Conservation (phyloP, 768 basidiomycete species). For the Psilocybe tampanensis region DNA sequence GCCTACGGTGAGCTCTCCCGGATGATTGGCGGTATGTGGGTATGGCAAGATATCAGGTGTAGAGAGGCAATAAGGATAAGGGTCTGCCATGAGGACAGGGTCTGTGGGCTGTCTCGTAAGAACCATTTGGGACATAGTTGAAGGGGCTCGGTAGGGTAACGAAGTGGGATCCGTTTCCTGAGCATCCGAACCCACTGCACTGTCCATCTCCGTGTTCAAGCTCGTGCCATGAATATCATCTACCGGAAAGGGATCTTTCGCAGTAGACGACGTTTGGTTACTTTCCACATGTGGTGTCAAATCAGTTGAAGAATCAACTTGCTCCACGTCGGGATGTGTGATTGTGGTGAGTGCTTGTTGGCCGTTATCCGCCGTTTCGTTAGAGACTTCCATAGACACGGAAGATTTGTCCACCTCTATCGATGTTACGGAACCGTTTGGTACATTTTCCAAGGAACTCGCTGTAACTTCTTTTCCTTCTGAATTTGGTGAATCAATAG, state of each 20-base stretch:
- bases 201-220: neutral
- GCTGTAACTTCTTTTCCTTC: neutral
- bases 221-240: neutral
- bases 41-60: slow-evolving; percentile 33
- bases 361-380: neutral
- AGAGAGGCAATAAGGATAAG: slow-evolving; percentile 51
- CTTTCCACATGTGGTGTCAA: neutral
- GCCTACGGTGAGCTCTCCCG: neutral
- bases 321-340: no score
- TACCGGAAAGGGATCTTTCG: neutral
- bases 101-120: slow-evolving; percentile 26
- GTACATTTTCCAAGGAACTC: neutral
- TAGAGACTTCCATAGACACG: slow-evolving; percentile 29
- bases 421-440: neutral
- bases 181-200: neutral
- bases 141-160: neutral
- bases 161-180: neutral
- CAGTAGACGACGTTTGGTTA: neutral
- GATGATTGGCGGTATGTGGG: neutral
- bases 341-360: slow-evolving; percentile 1
- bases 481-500: neutral
- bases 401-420: slow-evolving; percentile 35
- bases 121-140: slow-evolving; percentile 8
- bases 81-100: slow-evolving; percentile 40
- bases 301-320: no score